phyloP scores from a whole-genome alignment of 2,329 filamentous ascomycete genomes.

The Ophiocordyceps camponoti-saundersi region DNA sequence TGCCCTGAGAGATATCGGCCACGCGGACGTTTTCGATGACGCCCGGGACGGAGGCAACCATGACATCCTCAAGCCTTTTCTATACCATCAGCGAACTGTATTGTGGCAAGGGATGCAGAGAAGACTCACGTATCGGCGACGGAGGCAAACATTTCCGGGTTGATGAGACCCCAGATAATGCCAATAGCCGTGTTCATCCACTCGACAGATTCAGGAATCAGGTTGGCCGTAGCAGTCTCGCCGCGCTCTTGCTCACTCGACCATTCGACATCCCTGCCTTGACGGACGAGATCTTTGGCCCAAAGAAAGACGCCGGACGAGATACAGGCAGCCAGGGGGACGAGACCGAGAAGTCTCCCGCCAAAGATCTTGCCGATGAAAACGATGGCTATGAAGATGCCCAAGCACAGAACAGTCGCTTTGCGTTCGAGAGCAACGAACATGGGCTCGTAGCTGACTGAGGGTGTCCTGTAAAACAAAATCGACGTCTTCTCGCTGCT shows the following conservation, averaged over 20 bases:
- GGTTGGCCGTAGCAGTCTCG: slow-evolving; percentile 68
- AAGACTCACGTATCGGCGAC: slow-evolving; percentile 62
- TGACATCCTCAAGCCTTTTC: slow-evolving; percentile 76
- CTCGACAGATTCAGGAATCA: slow-evolving; percentile 60
- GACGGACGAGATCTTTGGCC: slow-evolving; percentile 73
- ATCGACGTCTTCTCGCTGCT: slow-evolving; percentile 94
- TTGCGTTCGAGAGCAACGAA: slow-evolving; percentile 60
- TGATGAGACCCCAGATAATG: slow-evolving; percentile 58
- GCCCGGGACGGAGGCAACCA: slow-evolving; percentile 58
- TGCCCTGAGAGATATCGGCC: slow-evolving; percentile 61
- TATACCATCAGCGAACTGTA: slow-evolving; percentile 84
- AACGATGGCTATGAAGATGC: slow-evolving; percentile 56
- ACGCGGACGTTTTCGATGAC: slow-evolving; percentile 58
- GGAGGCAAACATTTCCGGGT: slow-evolving; percentile 55
- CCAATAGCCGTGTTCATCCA: slow-evolving; percentile 57
- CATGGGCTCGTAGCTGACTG: slow-evolving; percentile 79
- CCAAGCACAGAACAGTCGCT: slow-evolving; percentile 52
- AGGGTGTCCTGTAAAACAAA: slow-evolving; percentile 85
- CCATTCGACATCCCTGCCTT: slow-evolving; percentile 76
- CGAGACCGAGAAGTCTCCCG: slow-evolving; percentile 56
- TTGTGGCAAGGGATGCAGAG: slow-evolving; percentile 38
- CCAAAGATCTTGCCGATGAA: slow-evolving; percentile 67
- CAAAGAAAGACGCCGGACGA: slow-evolving; percentile 71
- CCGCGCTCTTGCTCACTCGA: slow-evolving; percentile 71
- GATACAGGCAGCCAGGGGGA: slow-evolving; percentile 56